Base-by-base conservation (phyloP, 1,139 yeast species). In the Candida freyschussii region DNA sequence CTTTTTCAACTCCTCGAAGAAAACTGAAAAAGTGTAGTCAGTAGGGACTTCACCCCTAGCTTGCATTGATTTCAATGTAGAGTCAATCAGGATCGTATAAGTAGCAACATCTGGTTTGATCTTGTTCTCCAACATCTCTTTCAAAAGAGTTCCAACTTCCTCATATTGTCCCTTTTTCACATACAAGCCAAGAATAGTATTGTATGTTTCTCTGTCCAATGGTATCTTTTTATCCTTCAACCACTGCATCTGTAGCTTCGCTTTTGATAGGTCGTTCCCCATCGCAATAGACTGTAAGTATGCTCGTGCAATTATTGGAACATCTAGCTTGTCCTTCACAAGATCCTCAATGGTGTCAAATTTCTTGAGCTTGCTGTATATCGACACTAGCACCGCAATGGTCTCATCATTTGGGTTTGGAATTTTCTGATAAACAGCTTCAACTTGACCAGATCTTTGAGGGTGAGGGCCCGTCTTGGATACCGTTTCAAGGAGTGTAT, bases 101-200 rank as follows among this genome's bases (percentile, higher is more conserved):
- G 91, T 79, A 12, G 75, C 77, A 31, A 75, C 66, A 51, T 78
- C 85, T 18, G 81, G 83, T 21, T 64, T 53, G 22, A 79, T 59
- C n/a, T 64, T 58, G 22, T 62, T 37, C 7, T 47, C 40, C 5
- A 44, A 37, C 60, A 71, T 57, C 19, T 54, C 45, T n/a, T 55
- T 55, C 13, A 72, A 43, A 16, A 65, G 36, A 7, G 49, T 44
- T 13, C 48, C 44, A 6, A 69, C 71, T 29, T 56, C 57, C 5
- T 55, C 57, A 28, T 53, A 57, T 17, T 61, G 47, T 16, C 52
- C 50, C 3, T 39, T 37, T 21, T 52, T 48, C 16, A 62, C 46
- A 24, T 56, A 58, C 4, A 51, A 37, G 10, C 57, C 40, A 30
- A 73, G 49, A 24, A 69, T 47, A 21, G 55, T 50, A 51, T 72